These are phyloP conservation scores for Backusella morwellensis DNA, from an alignment of 192 early-diverging fungal species.

Conservation along the genomic window DNA sequence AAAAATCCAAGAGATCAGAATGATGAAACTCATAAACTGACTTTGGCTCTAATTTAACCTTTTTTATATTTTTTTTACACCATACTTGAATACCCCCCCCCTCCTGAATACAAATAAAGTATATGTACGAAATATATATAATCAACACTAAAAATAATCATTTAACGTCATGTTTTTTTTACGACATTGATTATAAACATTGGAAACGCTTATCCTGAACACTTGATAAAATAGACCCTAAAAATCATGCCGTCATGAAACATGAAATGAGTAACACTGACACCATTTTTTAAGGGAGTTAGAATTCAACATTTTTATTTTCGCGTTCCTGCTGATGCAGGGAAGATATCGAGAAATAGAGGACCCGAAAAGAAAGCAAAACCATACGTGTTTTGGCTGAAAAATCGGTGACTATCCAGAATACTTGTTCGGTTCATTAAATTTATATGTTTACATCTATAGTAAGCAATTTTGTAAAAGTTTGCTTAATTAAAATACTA, in stretches of 20 bases:
- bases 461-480: not conserved
- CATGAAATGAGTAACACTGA: not conserved
- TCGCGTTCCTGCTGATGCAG: not conserved
- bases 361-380: not conserved
- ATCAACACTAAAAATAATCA: not conserved
- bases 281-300: not conserved
- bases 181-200: not conserved
- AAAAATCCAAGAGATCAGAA: not conserved
- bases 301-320: not conserved
- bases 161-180: not conserved
- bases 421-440: not conserved
- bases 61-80: not conserved
- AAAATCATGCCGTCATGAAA: not conserved
- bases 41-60: not conserved
- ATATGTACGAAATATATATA: not conserved
- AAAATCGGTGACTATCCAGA: not conserved
- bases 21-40: conserved; percentile 10
- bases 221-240: not conserved
- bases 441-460: not conserved
- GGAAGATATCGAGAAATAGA: not conserved
- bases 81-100: not conserved
- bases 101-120: not conserved
- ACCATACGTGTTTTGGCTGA: not conserved
- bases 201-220: not conserved
- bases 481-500: not conserved